Evolutionary conservation across 2,329 filamentous ascomycete species (phyloP).

Genomic region (Exophiala sp.): DNA sequence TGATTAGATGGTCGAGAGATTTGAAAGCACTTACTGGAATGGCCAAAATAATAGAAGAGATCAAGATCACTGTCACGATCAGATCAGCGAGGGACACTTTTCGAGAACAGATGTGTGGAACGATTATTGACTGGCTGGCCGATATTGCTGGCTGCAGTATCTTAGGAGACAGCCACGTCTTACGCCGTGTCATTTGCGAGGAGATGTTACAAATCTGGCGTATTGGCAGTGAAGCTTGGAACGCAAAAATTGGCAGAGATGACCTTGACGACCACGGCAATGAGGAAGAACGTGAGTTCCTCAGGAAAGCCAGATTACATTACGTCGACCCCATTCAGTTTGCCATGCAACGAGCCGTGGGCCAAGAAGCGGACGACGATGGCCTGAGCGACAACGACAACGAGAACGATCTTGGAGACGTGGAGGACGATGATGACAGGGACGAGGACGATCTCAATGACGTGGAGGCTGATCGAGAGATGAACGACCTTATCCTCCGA

Average conservation of each 20-base stretch:
- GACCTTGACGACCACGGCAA: slow-evolving; percentile 79
- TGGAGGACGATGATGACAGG: slow-evolving; percentile 38
- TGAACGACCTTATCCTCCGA: slow-evolving; percentile 21
- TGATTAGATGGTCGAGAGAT: slow-evolving; percentile 72
- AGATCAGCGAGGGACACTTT: slow-evolving; percentile 92
- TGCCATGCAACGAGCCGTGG: slow-evolving; percentile 37
- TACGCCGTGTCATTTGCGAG: slow-evolving; percentile 81
- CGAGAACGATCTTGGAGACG: slow-evolving; percentile 48
- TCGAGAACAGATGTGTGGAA: slow-evolving; percentile 97
- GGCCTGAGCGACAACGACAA: slow-evolving; percentile 39
- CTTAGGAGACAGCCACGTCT: slow-evolving; percentile 71
- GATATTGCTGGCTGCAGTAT: slow-evolving; percentile 90
- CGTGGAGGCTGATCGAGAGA: slow-evolving; percentile 20
- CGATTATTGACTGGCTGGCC: slow-evolving; percentile 90
- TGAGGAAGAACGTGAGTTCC: slow-evolving; percentile 48
- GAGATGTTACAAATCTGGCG: slow-evolving; percentile 87
- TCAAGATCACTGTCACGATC: slow-evolving; percentile 93
- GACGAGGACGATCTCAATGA: slow-evolving; percentile 30
- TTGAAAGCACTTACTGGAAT: slow-evolving; percentile 70
- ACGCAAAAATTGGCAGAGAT: slow-evolving; percentile 71
- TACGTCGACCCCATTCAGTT: slow-evolving; percentile 42
- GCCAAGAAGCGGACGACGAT: slow-evolving; percentile 34
- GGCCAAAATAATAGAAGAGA: slow-evolving; percentile 85
- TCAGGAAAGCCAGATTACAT: slow-evolving; percentile 38
- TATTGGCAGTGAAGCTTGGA: slow-evolving; percentile 76